phyloP scores from a whole-genome alignment of 176 grass and related monocot genomes.

The Stipa capillata region DNA sequence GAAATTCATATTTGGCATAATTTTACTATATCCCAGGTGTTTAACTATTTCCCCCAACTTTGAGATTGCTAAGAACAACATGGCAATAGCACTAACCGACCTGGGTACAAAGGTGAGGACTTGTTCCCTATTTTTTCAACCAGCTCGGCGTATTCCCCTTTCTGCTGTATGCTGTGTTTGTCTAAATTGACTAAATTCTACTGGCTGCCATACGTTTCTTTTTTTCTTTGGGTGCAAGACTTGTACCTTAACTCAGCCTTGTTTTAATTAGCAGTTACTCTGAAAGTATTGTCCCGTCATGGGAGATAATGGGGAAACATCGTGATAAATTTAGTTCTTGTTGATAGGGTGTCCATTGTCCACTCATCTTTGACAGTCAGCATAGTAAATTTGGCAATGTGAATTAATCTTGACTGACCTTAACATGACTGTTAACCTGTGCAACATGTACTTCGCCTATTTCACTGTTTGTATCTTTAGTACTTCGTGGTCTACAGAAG shows the following conservation, averaged over 20 bases:
- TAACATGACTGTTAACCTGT: neutral
- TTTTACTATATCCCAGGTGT: constrained; percentile 52
- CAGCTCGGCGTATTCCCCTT: too few species aligned
- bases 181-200: too few species aligned
- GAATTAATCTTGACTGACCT: neutral
- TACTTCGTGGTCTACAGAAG: neutral
- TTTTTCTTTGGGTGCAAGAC: too few species aligned
- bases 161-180: too few species aligned
- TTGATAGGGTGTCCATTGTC: neutral
- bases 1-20: constrained; percentile 14
- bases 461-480: neutral
- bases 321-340: neutral
- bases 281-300: too few species aligned
- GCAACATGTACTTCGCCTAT: neutral
- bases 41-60: constrained; percentile 97
- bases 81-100: constrained; percentile 97
- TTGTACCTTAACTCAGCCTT: too few species aligned
- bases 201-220: neutral
- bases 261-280: too few species aligned
- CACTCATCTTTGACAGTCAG: neutral
- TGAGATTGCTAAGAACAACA: constrained; percentile 99
- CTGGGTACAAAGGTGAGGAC: constrained; percentile 92
- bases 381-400: neutral
- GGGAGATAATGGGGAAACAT: neutral
- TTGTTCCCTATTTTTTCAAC: too few species aligned